Base-by-base conservation (phyloP, 345 rosid species). In the Salix suchowensis region DNA sequence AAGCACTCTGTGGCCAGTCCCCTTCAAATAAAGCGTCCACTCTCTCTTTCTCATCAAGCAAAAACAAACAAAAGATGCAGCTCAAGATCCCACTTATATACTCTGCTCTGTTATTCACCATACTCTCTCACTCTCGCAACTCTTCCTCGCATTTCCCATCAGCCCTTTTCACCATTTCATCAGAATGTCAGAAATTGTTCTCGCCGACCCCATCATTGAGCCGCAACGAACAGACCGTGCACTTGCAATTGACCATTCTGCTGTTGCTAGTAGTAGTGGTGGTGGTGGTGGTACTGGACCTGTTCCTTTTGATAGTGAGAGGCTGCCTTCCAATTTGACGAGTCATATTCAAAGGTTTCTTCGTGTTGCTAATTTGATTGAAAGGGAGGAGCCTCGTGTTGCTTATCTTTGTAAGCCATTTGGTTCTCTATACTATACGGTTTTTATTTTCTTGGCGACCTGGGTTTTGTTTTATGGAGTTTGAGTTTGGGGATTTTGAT, bases 261-360 rank as follows among this genome's bases (percentile, higher is more conserved):
- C 54, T 36, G 11, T 89, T 48, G 66, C 39, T 8, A 75, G 86
- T 40, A 11, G 85, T 64, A 68, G 54, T 44, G 61, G 39, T 23
- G 88, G 85, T 64, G 30, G 39, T 23, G 88, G 85, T 65, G 61
- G 39, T 60, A 60, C 87, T 72, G 85, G 73, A 26, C 83, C 89
- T 44, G 88, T 83, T 87, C 91, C 95, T 1, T 93, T 95, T 69
- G 97, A 91, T n/a, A 93, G 98, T 65, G 98, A 95, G 87, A 89
- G 90, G 83, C 62, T 95, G 82, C 98, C 98, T 3, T 72, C 94
- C 66, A 91, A 88, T 30, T 78, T 95, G 74, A 87, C 89, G 74
- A 82, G 96, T 0, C 94, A 88, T 55, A 95, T 95, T 54, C 97
- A 89, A 84, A 81, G 76, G 84, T 95, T 95, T 78, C 97, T 95